Conservation (phyloP, 805 yeast genomes). For the Candida xiaguanensis region DNA sequence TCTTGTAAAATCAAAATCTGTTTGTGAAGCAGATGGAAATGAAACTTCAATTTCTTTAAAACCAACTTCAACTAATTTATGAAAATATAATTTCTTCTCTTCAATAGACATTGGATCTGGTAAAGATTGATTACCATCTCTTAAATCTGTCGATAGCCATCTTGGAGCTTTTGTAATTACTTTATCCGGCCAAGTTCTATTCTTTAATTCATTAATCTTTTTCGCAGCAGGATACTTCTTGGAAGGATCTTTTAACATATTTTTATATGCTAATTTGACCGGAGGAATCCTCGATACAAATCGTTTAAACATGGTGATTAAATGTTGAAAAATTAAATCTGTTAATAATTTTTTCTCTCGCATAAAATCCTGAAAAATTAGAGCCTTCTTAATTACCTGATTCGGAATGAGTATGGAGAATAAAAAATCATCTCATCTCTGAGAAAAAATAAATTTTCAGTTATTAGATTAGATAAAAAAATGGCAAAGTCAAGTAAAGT, state of each 20-base stretch:
- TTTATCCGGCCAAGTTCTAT: constrained; percentile 71
- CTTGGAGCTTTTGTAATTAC: constrained; percentile 68
- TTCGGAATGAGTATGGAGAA: too few species aligned
- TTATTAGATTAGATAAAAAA: constrained; percentile 10
- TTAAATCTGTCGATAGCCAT: constrained; percentile 75
- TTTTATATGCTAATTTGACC: constrained; percentile 16
- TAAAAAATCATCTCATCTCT: constrained; percentile 8
- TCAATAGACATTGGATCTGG: constrained; percentile 81
- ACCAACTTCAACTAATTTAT: constrained; percentile 67
- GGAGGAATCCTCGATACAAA: constrained; percentile 17
- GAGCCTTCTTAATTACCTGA: too few species aligned
- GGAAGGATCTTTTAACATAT: constrained; percentile 70
- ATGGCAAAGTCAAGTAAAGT: constrained; percentile 40
- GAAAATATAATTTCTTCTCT: constrained; percentile 72
- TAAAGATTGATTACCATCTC: constrained; percentile 79
- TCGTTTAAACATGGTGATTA: constrained; percentile 16
- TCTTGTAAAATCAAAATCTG: constrained; percentile 78
- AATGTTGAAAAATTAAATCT: background rate
- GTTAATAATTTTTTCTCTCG: background rate
- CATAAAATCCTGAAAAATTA: background rate
- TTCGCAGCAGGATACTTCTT: constrained; percentile 55
- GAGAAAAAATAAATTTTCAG: constrained; percentile 5
- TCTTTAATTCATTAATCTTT: constrained; percentile 37
- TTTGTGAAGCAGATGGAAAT: constrained; percentile 79
- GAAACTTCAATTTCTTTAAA: constrained; percentile 80